phyloP scores from a whole-genome alignment of 176 grass and related monocot species.

The Secale cereale region DNA sequence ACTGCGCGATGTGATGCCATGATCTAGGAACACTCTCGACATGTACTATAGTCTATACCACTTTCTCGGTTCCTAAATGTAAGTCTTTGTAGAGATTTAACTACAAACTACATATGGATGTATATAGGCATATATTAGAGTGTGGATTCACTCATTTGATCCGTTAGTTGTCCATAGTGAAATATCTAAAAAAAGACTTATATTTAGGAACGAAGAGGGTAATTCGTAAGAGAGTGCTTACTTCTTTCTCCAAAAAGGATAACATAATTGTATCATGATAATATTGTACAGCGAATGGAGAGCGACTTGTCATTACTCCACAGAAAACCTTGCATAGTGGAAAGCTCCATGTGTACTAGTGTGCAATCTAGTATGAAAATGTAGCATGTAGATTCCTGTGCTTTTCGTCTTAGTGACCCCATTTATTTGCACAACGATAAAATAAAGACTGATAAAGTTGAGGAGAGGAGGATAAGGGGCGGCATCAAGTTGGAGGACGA shows the following conservation, averaged over 20 bases:
- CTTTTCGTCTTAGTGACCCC: not conserved
- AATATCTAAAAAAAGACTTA: too few relatives aligned
- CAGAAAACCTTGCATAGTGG: not conserved
- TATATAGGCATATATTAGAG: too few relatives aligned
- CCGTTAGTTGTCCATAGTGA: too few relatives aligned
- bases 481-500: constrained; percentile 35
- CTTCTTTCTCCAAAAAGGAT: not conserved
- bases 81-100: too few relatives aligned
- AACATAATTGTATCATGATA: not conserved
- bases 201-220: too few relatives aligned
- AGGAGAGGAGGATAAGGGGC: not conserved
- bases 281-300: not conserved
- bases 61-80: too few relatives aligned
- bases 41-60: not conserved
- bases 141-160: too few relatives aligned
- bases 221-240: not conserved
- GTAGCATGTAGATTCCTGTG: not conserved
- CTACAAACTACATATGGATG: too few relatives aligned
- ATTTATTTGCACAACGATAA: too few relatives aligned
- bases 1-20: not conserved
- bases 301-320: not conserved
- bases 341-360: not conserved
- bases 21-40: not conserved
- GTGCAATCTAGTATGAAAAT: not conserved
- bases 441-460: not conserved